A percentile compares a stretch with the other conserved stretches of the same genome.
Conservation (phyloP, 495 filamentous ascomycete species). For the Hypoxylon lenormandii region DNA sequence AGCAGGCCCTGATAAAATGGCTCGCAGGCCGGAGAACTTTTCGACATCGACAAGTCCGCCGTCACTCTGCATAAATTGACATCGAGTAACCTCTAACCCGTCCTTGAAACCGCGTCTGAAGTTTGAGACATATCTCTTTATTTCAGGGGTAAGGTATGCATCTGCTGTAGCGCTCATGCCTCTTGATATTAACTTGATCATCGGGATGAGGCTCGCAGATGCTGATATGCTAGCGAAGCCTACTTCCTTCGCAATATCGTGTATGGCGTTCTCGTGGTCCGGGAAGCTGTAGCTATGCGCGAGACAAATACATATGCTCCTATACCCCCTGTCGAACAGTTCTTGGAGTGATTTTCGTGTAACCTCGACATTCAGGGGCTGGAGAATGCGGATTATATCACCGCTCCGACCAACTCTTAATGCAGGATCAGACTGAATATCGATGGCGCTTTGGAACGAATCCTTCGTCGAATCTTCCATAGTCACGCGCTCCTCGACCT, state of each 20-base stretch:
- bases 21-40: conserved; percentile 78
- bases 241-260: conserved; percentile 59
- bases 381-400: conserved; percentile 39
- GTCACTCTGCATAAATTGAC: conserved; percentile 90
- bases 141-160: conserved; percentile 52
- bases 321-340: conserved; percentile 43
- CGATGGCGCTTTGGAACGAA: conserved; percentile 57
- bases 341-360: conserved; percentile 32
- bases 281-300: conserved; percentile 53
- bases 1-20: conserved; percentile 83
- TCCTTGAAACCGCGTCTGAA: conserved; percentile 76
- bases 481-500: conserved; percentile 86
- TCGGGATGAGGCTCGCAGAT: conserved; percentile 46
- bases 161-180: conserved; percentile 51
- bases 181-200: conserved; percentile 52
- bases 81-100: conserved; percentile 57
- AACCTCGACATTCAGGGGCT: conserved; percentile 37
- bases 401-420: conserved; percentile 49
- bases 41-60: conserved; percentile 82
- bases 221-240: conserved; percentile 44
- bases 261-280: conserved; percentile 56
- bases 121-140: conserved; percentile 64
- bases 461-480: conserved; percentile 84
- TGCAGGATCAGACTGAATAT: conserved; percentile 56
- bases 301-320: conserved; percentile 48